These are phyloP conservation scores for Termitomyces sp. DNA, from an alignment of 768 basidiomycete genomes.

Conservation along the genomic window DNA sequence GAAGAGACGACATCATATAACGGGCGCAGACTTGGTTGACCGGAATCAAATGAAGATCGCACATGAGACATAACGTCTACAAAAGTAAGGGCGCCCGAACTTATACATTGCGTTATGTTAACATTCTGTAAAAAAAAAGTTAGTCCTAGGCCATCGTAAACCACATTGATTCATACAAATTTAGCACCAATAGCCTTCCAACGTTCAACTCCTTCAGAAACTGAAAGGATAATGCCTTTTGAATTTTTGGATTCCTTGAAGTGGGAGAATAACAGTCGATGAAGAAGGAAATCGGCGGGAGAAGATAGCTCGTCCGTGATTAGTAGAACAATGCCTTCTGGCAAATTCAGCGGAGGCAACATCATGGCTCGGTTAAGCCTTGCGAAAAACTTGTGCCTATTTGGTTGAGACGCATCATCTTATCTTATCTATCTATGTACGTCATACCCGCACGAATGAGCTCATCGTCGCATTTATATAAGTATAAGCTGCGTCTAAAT, in stretches of 20 bases:
- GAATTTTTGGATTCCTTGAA: conserved; percentile 40
- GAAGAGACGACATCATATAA: conserved; percentile 34
- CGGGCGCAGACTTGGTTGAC: conserved; percentile 24
- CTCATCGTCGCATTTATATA: neutral
- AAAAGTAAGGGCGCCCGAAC: conserved; percentile 43
- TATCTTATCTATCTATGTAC: neutral
- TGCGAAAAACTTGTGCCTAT: too few relatives aligned
- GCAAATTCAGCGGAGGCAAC: conserved; percentile 53
- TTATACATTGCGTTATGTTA: conserved; percentile 32
- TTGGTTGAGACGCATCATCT: neutral
- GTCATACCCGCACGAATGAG: neutral
- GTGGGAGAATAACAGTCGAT: conserved; percentile 46
- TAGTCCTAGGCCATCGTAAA: neutral
- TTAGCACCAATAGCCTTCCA: conserved; percentile 66
- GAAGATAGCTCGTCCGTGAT: conserved; percentile 70
- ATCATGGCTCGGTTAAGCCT: conserved; percentile 19
- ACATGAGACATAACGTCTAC: conserved; percentile 47
- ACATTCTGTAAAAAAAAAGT: conserved; percentile 29
- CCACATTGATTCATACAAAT: conserved; percentile 42
- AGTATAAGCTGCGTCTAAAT: neutral
- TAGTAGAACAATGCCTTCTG: conserved; percentile 50
- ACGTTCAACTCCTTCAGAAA: conserved; percentile 50
- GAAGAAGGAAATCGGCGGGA: conserved; percentile 72
- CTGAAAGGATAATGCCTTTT: conserved; percentile 50
- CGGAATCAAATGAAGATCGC: conserved; percentile 16